Percentiles rank a stretch among this genome's conserved stretches.
Conservation (phyloP, 805 yeast genomes). For the Starmerella cellae region DNA sequence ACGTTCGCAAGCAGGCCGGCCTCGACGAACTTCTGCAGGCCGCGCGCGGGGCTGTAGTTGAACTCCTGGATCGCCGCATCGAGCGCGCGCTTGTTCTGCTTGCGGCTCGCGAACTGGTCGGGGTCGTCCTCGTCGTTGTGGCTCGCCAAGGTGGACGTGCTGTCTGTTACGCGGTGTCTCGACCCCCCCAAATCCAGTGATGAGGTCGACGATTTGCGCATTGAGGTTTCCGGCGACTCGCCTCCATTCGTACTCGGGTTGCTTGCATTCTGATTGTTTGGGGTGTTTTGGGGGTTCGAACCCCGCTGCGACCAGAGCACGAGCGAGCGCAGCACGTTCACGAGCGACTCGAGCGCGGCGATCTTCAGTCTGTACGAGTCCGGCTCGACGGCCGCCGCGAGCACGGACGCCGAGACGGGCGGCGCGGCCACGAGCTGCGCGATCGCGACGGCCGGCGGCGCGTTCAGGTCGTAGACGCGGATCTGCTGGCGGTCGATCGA, state of each 20-base stretch:
- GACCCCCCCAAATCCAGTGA: not conserved
- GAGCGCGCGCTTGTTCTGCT: conserved; percentile 68
- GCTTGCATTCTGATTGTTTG: not conserved
- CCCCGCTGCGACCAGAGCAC: conserved; percentile 78
- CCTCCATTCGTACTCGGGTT: not conserved
- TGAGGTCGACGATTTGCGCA: not conserved
- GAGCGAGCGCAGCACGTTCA: conserved; percentile 67
- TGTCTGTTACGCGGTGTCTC: conserved; percentile 2
- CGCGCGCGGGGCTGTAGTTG: conserved; percentile 74
- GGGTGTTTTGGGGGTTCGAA: not conserved
- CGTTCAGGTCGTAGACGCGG: conserved; percentile 51
- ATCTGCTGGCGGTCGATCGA: conserved; percentile 36
- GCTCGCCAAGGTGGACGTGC: conserved; percentile 8
- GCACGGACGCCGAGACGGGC: conserved; percentile 5
- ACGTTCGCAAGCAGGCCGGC: conserved; percentile 46
- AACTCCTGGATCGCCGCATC: conserved; percentile 67
- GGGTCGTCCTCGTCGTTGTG: conserved; percentile 44
- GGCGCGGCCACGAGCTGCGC: conserved; percentile 36
- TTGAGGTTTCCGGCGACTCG: not conserved
- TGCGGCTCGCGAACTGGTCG: conserved; percentile 69
- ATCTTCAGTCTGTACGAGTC: conserved; percentile 74
- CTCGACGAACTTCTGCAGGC: conserved; percentile 48
- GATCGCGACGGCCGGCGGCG: conserved; percentile 65
- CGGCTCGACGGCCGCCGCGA: conserved; percentile 32
- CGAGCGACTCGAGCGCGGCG: conserved; percentile 65